phyloP scores from a whole-genome alignment of 225 moss, liverwort and hornwort species.

The Takakia lepidozioides region DNA sequence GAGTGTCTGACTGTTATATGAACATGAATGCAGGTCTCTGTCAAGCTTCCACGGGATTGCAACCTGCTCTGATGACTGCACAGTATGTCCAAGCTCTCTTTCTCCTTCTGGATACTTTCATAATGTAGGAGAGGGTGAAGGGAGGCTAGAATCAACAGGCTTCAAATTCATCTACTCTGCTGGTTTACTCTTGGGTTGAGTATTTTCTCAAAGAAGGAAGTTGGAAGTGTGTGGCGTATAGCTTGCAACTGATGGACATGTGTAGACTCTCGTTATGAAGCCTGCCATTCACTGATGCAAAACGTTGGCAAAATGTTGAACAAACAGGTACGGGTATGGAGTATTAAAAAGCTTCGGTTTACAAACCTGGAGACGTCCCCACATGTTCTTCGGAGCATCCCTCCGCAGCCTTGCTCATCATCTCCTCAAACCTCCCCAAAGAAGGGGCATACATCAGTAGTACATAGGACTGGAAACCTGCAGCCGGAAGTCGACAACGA shows the following conservation, averaged over 20 bases:
- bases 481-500: no score
- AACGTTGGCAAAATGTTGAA: not conserved
- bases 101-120: not conserved
- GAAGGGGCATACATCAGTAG: no score
- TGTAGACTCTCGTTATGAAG: not conserved
- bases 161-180: no score
- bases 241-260: not conserved
- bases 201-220: no score
- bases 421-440: no score
- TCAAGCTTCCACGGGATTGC: constrained; percentile 68
- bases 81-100: constrained; percentile 28
- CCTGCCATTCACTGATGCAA: not conserved
- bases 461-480: no score
- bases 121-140: constrained; percentile 29
- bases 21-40: constrained; percentile 48
- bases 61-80: constrained; percentile 84
- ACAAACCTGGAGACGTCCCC: constrained; percentile 26
- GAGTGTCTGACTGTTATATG: not conserved
- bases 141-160: constrained; percentile 57
- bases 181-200: no score
- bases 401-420: no score
- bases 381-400: no score
- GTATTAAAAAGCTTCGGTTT: constrained; percentile 51
- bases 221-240: no score
- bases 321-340: constrained; percentile 68